phyloP scores from a whole-genome alignment of 768 basidiomycete species.

The Suillus occidentalis region DNA sequence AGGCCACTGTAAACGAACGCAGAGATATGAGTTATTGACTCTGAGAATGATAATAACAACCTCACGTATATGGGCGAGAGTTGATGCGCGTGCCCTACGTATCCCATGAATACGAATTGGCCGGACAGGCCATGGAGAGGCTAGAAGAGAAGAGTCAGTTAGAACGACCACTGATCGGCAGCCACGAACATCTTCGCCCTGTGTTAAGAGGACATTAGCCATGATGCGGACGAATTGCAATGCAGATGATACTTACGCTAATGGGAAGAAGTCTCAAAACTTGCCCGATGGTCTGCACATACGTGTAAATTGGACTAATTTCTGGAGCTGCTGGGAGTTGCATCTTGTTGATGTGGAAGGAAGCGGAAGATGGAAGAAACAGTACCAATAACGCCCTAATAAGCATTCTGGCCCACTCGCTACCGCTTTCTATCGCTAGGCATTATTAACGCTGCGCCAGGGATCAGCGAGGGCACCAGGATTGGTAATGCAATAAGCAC shows the following conservation, averaged over 20 bases:
- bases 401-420: not conserved
- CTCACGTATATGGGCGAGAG: not conserved
- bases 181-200: not conserved
- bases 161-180: not conserved
- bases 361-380: not conserved
- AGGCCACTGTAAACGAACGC: not conserved
- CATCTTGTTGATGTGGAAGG: not conserved
- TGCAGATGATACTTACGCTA: not conserved
- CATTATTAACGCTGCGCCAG: not conserved
- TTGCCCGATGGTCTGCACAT: not conserved
- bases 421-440: not conserved
- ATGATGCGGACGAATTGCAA: not conserved
- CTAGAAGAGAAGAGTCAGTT: not conserved
- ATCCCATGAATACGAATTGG: not conserved
- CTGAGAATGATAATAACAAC: not conserved
- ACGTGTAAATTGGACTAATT: not conserved
- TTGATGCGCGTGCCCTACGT: not conserved
- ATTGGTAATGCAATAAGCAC: not conserved
- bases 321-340: not conserved
- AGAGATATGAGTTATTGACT: not conserved
- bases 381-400: not conserved
- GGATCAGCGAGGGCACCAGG: not conserved
- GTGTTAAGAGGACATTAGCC: not conserved
- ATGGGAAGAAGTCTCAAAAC: not conserved
- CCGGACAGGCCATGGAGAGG: not conserved